phyloP scores from a whole-genome alignment of 805 yeast species.

The Metschnikowia borealis region DNA sequence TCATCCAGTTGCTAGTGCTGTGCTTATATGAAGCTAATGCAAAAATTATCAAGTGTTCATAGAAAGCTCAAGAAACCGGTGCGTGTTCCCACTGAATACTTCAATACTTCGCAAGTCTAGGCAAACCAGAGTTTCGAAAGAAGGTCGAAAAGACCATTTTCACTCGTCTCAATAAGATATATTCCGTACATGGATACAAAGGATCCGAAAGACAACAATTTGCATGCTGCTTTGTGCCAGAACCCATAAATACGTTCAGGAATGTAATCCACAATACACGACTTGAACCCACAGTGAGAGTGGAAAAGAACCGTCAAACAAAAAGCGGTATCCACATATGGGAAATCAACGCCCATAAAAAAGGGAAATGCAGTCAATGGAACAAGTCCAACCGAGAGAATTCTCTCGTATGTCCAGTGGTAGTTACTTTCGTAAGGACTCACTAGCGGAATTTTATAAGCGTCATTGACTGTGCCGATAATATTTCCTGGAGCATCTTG shows the following conservation, averaged over 20 bases:
- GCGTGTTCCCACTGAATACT: background rate
- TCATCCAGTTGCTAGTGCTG: background rate
- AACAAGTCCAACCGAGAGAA: conserved; percentile 62
- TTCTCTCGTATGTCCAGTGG: conserved; percentile 91
- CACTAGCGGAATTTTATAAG: conserved; percentile 63
- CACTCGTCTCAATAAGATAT: conserved; percentile 75
- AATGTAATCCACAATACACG: conserved; percentile 90
- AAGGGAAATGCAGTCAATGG: conserved; percentile 79
- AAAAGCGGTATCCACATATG: conserved; percentile 69
- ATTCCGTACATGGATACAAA: conserved; percentile 71
- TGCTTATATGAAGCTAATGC: background rate
- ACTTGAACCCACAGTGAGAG: conserved; percentile 79
- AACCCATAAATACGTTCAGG: conserved; percentile 82
- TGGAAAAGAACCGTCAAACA: conserved; percentile 68
- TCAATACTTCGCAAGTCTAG: conserved; percentile 6
- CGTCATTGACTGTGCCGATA: conserved; percentile 91
- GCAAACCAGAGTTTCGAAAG: conserved; percentile 61
- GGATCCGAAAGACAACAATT: conserved; percentile 68
- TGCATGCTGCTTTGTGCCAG: conserved; percentile 66
- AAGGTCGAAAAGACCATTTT: conserved; percentile 72
- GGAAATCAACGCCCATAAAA: conserved; percentile 65
- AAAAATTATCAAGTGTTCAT: background rate
- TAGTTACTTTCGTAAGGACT: conserved; percentile 72
- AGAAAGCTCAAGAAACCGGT: background rate
- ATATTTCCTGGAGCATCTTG: conserved; percentile 89